phyloP scores from a whole-genome alignment of 305 asterid species.

The Fraxinus ornus region DNA sequence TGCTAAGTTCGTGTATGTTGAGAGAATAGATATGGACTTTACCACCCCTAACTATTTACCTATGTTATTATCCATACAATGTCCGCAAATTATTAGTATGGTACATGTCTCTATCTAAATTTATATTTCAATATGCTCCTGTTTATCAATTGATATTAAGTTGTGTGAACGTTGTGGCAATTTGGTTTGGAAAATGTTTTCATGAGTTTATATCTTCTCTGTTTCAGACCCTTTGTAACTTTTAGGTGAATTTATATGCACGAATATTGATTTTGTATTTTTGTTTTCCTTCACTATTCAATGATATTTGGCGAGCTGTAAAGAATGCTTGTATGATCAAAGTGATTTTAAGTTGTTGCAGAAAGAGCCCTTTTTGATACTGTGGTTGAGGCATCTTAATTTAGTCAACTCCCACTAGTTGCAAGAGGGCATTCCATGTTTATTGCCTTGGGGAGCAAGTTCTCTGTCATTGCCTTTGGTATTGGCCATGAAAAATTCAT shows the following conservation, averaged over 20 bases:
- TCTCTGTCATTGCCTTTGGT: slow-evolving; percentile 32
- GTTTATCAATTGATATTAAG: not conserved
- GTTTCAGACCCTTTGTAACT: not conserved
- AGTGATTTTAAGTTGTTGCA: slow-evolving; percentile 1
- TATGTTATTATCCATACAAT: not conserved
- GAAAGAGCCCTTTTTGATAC: slow-evolving; percentile 11
- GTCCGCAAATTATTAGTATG: not conserved
- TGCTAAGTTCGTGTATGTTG: not conserved
- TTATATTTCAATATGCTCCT: not conserved
- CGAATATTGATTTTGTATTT: not conserved
- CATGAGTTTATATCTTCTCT: not conserved
- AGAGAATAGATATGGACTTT: not conserved
- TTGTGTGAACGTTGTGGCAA: not conserved
- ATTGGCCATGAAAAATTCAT: slow-evolving; percentile 35
- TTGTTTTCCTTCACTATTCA: slow-evolving; percentile 6
- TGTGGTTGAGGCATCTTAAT: slow-evolving; percentile 10
- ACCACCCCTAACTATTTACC: not conserved
- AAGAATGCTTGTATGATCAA: slow-evolving; percentile 12
- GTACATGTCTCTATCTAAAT: not conserved
- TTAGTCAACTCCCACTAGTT: slow-evolving; percentile 13
- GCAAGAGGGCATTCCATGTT: slow-evolving; percentile 23
- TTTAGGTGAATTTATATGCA: not conserved
- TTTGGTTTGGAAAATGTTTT: not conserved
- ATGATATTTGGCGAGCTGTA: not conserved
- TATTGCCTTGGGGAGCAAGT: slow-evolving; percentile 37